phyloP scores from a whole-genome alignment of 208 protist species.

The Trypanosoma lewisi region DNA sequence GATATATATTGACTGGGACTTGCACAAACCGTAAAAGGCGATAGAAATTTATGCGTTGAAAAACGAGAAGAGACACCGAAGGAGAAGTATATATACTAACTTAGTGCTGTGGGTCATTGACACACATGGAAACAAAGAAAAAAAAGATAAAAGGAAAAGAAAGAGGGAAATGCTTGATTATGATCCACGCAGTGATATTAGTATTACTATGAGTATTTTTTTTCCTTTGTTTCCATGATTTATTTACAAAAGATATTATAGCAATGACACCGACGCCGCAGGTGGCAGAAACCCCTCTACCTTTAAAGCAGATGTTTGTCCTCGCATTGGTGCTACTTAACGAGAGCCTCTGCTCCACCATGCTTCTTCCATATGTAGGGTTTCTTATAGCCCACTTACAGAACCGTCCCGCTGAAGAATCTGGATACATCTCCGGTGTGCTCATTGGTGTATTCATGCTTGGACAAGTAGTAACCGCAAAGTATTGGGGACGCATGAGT shows the following conservation, averaged over 20 bases:
- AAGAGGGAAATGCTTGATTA: too few species aligned
- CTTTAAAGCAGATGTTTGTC: constrained; percentile 45
- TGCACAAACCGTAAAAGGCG: too few species aligned
- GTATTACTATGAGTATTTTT: too few species aligned
- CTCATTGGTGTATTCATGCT: constrained; percentile 55
- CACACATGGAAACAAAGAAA: too few species aligned
- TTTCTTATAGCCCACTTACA: constrained; percentile 44
- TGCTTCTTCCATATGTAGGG: constrained; percentile 65
- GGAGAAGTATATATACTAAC: too few species aligned
- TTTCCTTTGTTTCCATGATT: too few species aligned
- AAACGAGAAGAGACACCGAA: too few species aligned
- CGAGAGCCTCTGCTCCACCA: constrained; percentile 54
- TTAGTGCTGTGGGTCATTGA: too few species aligned
- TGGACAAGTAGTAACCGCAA: constrained; percentile 52
- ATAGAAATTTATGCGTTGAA: too few species aligned
- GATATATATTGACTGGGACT: too few species aligned
- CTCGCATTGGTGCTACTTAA: constrained; percentile 64
- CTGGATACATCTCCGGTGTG: constrained; percentile 56
- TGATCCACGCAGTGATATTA: too few species aligned
- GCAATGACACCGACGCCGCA: neutral
- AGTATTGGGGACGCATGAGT: constrained; percentile 60
- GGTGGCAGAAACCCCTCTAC: constrained; percentile 42
- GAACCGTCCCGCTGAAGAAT: constrained; percentile 34
- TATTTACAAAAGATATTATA: constrained; percentile 1
- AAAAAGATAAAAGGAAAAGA: too few species aligned